Conservation (phyloP, 2,329 filamentous ascomycete genomes). For the Cladophialophora immunda region DNA sequence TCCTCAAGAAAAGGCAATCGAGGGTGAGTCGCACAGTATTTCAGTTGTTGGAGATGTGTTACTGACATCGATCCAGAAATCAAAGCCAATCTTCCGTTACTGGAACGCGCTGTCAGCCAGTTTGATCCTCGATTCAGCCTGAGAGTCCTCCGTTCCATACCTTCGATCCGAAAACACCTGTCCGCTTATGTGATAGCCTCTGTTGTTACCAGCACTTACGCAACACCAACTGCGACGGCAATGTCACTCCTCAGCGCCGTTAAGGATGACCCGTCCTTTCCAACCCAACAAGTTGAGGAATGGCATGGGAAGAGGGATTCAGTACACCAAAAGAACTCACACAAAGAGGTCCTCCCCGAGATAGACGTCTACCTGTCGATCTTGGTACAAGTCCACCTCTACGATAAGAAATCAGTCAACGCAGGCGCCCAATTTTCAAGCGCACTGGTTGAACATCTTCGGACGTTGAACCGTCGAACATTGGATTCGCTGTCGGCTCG, state of each 20-base stretch:
- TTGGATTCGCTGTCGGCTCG: slow-evolving; percentile 93
- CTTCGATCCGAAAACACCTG: slow-evolving; percentile 90
- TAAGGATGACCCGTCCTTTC: slow-evolving; percentile 64
- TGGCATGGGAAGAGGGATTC: slow-evolving; percentile 78
- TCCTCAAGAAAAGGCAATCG: slow-evolving; percentile 60
- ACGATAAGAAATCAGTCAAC: slow-evolving; percentile 82
- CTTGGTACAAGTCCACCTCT: slow-evolving; percentile 84
- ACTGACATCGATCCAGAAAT: slow-evolving; percentile 70
- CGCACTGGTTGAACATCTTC: slow-evolving; percentile 82
- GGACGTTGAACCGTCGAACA: slow-evolving; percentile 89
- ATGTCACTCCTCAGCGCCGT: slow-evolving; percentile 75
- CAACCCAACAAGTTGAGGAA: slow-evolving; percentile 65
- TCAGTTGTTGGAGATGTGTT: not conserved
- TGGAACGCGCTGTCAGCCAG: slow-evolving; percentile 89
- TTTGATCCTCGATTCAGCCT: slow-evolving; percentile 97
- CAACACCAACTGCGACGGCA: slow-evolving; percentile 71
- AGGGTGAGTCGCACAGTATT: slow-evolving; percentile 46
- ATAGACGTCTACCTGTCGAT: slow-evolving; percentile 90
- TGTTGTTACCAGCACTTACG: slow-evolving; percentile 82
- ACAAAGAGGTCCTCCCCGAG: slow-evolving; percentile 83
- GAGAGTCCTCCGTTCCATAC: slow-evolving; percentile 92
- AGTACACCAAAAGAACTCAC: slow-evolving; percentile 65
- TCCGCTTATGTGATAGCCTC: slow-evolving; percentile 81
- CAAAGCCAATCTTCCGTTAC: slow-evolving; percentile 88
- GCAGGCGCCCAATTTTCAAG: slow-evolving; percentile 85